A percentile compares a stretch with the other conserved stretches of the same genome.
Evolutionary conservation across 352 stramenopile species (phyloP).

Genomic region (Phytopythium mirpurense): DNA sequence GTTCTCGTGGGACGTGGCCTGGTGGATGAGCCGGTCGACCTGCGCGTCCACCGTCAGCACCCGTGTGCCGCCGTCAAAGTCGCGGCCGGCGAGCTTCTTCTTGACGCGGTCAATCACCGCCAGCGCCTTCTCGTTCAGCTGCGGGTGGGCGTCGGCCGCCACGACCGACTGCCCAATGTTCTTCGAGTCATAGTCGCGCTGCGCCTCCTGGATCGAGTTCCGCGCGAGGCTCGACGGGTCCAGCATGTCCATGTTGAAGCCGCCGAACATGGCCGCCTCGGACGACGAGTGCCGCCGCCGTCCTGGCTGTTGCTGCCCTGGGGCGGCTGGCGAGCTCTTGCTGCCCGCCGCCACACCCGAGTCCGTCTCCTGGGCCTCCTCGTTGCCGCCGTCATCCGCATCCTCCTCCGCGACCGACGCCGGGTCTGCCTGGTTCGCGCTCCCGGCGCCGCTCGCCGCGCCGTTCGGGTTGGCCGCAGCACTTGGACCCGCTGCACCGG

Average conservation of each 20-base stretch:
- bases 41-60: slow-evolving; percentile 87
- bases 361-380: slow-evolving; percentile 15
- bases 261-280: slow-evolving; percentile 52
- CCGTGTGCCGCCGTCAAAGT: slow-evolving; percentile 92
- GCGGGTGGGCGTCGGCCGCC: slow-evolving; percentile 47
- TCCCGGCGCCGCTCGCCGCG: not conserved
- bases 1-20: slow-evolving; percentile 99
- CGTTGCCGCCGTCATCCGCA: slow-evolving; percentile 15
- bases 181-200: slow-evolving; percentile 49
- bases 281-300: slow-evolving; percentile 57
- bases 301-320: slow-evolving; percentile 26
- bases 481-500: slow-evolving; percentile 25
- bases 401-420: slow-evolving; percentile 8
- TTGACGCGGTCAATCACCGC: slow-evolving; percentile 98
- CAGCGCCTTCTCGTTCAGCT: slow-evolving; percentile 89
- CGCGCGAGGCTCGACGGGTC: slow-evolving; percentile 43
- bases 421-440: not conserved
- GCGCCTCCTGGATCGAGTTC: slow-evolving; percentile 60
- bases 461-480: slow-evolving; percentile 8
- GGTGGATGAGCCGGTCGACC: slow-evolving; percentile 97
- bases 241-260: slow-evolving; percentile 56
- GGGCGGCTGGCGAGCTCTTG: slow-evolving; percentile 54
- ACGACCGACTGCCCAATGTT: slow-evolving; percentile 53
- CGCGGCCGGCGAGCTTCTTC: slow-evolving; percentile 98
- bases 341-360: slow-evolving; percentile 35